These are phyloP conservation scores for Chrysanthemum lavandulifolium DNA, from an alignment of 129 eudicot species.

Conservation along the genomic window DNA sequence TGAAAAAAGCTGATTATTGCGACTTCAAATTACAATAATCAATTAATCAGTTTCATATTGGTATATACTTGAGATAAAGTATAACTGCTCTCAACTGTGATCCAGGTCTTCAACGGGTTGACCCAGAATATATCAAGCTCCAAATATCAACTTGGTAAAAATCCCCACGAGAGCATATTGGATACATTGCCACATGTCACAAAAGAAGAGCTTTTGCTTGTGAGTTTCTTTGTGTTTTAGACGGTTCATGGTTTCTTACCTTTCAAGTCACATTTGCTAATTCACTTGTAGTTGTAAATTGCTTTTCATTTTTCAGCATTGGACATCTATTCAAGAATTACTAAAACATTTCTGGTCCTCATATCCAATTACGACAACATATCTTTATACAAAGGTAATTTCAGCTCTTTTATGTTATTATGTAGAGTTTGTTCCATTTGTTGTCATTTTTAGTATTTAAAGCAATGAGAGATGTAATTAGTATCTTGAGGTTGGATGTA, in stretches of 20 bases:
- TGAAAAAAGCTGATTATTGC: not conserved
- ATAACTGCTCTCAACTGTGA: slow-evolving; percentile 20
- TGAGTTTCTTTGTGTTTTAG: slow-evolving; percentile 34
- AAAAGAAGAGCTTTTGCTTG: slow-evolving; percentile 80
- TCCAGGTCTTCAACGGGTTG: slow-evolving; percentile 69
- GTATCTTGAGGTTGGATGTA: not conserved
- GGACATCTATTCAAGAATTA: slow-evolving; percentile 89
- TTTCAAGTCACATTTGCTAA: slow-evolving; percentile 16
- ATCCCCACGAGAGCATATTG: slow-evolving; percentile 77
- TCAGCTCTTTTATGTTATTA: slow-evolving; percentile 8
- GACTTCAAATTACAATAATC: not conserved
- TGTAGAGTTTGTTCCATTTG: not conserved
- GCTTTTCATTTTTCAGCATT: slow-evolving; percentile 54
- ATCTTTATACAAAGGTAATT: slow-evolving; percentile 67
- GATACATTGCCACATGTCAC: slow-evolving; percentile 75
- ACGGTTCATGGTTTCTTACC: slow-evolving; percentile 9
- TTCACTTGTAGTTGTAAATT: not conserved
- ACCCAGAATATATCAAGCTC: slow-evolving; percentile 76
- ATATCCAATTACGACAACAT: slow-evolving; percentile 83
- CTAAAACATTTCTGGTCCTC: slow-evolving; percentile 98
- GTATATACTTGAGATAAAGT: slow-evolving; percentile 6
- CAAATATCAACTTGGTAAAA: slow-evolving; percentile 76
- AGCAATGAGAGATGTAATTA: not conserved
- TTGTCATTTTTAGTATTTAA: not conserved
- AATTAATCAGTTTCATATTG: too few relatives aligned